A percentile compares a stretch with the other conserved stretches of the same genome.
phyloP scores from a whole-genome alignment of 2,329 filamentous ascomycete genomes.

The Aspergillus novoparasiticus region DNA sequence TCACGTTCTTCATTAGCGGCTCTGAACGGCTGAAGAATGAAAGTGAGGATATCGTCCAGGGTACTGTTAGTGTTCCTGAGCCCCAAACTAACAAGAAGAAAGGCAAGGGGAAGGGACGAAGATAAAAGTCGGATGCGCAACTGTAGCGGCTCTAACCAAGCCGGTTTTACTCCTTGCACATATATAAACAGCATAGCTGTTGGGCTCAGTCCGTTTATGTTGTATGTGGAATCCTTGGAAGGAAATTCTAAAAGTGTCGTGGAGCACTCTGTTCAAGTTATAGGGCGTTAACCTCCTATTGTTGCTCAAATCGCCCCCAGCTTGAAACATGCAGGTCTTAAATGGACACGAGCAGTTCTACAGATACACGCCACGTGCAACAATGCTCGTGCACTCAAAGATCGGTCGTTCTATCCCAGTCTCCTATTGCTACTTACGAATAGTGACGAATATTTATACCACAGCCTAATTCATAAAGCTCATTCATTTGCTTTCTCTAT shows the following conservation, averaged over 20 bases:
- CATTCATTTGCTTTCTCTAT: background rate
- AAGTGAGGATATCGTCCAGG: constrained; percentile 74
- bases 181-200: background rate
- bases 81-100: constrained; percentile 48
- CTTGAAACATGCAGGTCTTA: background rate
- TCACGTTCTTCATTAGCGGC: constrained; percentile 84
- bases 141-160: background rate
- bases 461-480: background rate
- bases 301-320: background rate
- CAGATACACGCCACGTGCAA: background rate
- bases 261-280: background rate
- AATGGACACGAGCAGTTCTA: background rate
- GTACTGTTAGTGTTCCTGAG: constrained; percentile 68
- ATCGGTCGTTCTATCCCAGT: background rate
- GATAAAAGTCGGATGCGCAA: background rate
- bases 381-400: background rate
- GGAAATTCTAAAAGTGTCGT: background rate
- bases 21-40: constrained; percentile 75
- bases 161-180: no score
- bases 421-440: background rate
- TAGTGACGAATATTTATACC: background rate
- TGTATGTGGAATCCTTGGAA: background rate
- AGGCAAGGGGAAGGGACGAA: constrained; percentile 32
- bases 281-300: background rate
- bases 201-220: background rate